Base-by-base conservation (phyloP, 352 stramenopile genomes). In the Phytophthora uliginosa region DNA sequence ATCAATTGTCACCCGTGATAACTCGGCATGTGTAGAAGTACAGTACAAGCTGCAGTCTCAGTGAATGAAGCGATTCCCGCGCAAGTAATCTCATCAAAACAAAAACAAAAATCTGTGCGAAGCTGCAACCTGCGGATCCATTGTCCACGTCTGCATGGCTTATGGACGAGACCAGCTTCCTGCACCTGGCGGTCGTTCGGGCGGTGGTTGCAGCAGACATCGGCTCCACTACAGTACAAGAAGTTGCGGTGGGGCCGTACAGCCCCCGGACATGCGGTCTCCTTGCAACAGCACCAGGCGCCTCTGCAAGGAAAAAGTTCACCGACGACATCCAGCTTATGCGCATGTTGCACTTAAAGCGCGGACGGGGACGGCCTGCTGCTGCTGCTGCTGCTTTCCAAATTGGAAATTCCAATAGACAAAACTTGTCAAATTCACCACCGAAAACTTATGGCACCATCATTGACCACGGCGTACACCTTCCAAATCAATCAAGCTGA, bases 121-220 rank as follows among this genome's bases (percentile, higher is more conserved):
- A 72, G 31, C 58, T 62, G 34, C 66, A 73, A 47, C 66, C 2
- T 63, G 59, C 51, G 63, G 52, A 73, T 69, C 60, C 53, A 60
- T 33, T 42, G 42, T 69, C 52, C 52, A 36, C 45, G 55, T 58
- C 59, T 59, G 38, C 20, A 53, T 36, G 40, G 62, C 3, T 18
- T 45, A 69, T 28, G 56, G 47, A 59, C 64, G 36, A 61, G 64
- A 36, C 64, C 40, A 61, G 28, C 13, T 48, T 56, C 38, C 38
- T 55, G 15, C 53, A 51, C 26, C 24, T 60, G 48, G 34, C 15
- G 33, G 48, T 53, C 45, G 55, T 5, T 65, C 20, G 47, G n/a
- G 55, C 54, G 28, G 56, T 67, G 59, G 50, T 69, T 73, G 66
- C 59, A 73, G 40, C 51, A 57, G 48, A 18, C 53, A 48, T 45